These are phyloP conservation scores for Saprolegnia parasitica DNA, from an alignment of 352 stramenopile species.

Conservation along the genomic window DNA sequence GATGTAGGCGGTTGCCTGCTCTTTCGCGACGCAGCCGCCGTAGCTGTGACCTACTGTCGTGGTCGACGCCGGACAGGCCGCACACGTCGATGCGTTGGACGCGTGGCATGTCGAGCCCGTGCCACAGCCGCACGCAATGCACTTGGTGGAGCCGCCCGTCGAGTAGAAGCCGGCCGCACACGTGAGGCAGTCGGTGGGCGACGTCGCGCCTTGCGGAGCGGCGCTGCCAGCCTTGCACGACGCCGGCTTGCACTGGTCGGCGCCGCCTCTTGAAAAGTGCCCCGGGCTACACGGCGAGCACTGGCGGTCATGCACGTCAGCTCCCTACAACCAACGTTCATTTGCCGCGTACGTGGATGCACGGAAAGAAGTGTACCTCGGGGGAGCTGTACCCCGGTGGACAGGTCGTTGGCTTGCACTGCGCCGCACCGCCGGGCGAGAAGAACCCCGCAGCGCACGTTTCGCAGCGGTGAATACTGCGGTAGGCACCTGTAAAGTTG, in stretches of 20 bases:
- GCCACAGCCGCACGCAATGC: constrained; percentile 36
- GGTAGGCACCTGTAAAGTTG: constrained; percentile 37
- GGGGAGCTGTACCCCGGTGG: constrained; percentile 31
- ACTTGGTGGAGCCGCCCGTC: constrained; percentile 35
- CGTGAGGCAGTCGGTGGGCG: constrained; percentile 33
- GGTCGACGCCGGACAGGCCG: constrained; percentile 32
- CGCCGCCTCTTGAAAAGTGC: constrained; percentile 15
- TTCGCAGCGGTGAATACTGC: constrained; percentile 34
- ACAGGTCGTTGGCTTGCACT: constrained; percentile 41
- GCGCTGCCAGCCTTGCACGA: constrained; percentile 30
- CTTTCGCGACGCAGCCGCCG: constrained; percentile 35
- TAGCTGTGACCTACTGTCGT: constrained; percentile 35
- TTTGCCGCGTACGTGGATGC: neutral
- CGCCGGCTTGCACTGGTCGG: constrained; percentile 1
- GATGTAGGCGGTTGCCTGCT: constrained; percentile 32
- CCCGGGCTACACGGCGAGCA: constrained; percentile 19
- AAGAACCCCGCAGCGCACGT: constrained; percentile 38
- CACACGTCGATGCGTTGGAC: constrained; percentile 35
- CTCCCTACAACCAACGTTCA: constrained; percentile 1
- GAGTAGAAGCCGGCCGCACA: constrained; percentile 39
- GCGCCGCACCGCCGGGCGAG: constrained; percentile 34
- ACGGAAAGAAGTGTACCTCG: neutral
- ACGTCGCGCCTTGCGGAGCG: constrained; percentile 31
- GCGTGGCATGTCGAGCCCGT: constrained; percentile 33
- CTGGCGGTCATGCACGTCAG: constrained; percentile 2